A percentile compares a stretch with the other conserved stretches of the same genome.
Conservation (phyloP, 208 protist species). For the Endotrypanum monterogeii region DNA sequence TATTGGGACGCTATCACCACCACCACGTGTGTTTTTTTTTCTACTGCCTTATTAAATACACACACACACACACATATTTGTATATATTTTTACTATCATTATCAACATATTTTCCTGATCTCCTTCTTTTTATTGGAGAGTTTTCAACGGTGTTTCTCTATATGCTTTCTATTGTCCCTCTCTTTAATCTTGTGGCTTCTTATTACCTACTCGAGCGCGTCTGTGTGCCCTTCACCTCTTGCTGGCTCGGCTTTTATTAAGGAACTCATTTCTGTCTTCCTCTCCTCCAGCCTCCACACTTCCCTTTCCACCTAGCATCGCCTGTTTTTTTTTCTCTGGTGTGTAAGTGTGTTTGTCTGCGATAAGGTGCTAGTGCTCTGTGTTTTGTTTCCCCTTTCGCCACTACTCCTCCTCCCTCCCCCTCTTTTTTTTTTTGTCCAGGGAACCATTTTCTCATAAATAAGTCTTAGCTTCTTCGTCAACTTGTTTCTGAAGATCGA, state of each 20-base stretch:
- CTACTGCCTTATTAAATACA: background rate
- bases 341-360: background rate
- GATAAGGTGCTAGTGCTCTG: background rate
- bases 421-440: conserved; percentile 3
- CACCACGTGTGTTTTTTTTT: background rate
- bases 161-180: background rate
- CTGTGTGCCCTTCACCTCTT: background rate
- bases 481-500: background rate
- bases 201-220: background rate
- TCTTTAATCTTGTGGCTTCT: background rate
- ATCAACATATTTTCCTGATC: no score
- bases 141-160: background rate
- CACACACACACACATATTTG: no score
- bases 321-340: conserved; percentile 1
- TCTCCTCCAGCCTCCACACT: no score
- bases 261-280: background rate
- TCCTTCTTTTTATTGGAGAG: background rate
- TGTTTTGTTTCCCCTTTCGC: background rate
- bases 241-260: background rate
- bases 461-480: background rate
- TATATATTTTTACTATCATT: no score
- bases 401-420: background rate
- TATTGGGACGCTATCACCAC: background rate
- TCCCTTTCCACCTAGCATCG: background rate
- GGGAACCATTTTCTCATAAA: background rate